phyloP scores from a whole-genome alignment of 1,284 basidiomycete species.

The Pseudozyma sp. region DNA sequence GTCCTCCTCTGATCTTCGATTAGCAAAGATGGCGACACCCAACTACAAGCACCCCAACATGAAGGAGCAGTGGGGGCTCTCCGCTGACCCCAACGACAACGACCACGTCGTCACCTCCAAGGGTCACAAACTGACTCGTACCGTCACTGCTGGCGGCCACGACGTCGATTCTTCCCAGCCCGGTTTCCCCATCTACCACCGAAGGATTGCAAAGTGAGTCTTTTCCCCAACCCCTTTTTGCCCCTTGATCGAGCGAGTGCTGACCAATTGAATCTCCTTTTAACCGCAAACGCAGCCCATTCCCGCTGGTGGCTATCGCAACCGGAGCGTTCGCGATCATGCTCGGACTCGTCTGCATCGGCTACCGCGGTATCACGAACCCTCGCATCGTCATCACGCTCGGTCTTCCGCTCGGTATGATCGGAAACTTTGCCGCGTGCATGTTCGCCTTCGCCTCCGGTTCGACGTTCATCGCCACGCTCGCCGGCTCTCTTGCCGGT shows the following conservation, averaged over 20 bases:
- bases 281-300: constrained; percentile 16
- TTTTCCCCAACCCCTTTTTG: too few relatives aligned
- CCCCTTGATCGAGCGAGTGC: too few relatives aligned
- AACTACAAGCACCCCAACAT: constrained; percentile 48
- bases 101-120: constrained; percentile 41
- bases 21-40: constrained; percentile 26
- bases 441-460: constrained; percentile 56
- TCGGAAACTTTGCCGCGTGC: constrained; percentile 53
- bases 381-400: constrained; percentile 39
- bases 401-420: constrained; percentile 48
- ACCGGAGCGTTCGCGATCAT: constrained; percentile 50
- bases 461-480: constrained; percentile 52
- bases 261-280: constrained; percentile 24
- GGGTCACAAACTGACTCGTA: constrained; percentile 37
- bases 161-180: constrained; percentile 46
- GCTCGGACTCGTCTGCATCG: constrained; percentile 34
- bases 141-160: constrained; percentile 39
- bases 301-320: constrained; percentile 46
- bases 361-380: constrained; percentile 29
- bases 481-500: constrained; percentile 39
- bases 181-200: constrained; percentile 54
- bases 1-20: background rate
- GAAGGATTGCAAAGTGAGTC: constrained; percentile 34
- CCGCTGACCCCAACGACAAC: constrained; percentile 44
- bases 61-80: constrained; percentile 49